Percentiles rank a stretch among this genome's conserved stretches.
Conservation (phyloP, 2,329 filamentous ascomycete species). For the Ustilaginoidea virens region DNA sequence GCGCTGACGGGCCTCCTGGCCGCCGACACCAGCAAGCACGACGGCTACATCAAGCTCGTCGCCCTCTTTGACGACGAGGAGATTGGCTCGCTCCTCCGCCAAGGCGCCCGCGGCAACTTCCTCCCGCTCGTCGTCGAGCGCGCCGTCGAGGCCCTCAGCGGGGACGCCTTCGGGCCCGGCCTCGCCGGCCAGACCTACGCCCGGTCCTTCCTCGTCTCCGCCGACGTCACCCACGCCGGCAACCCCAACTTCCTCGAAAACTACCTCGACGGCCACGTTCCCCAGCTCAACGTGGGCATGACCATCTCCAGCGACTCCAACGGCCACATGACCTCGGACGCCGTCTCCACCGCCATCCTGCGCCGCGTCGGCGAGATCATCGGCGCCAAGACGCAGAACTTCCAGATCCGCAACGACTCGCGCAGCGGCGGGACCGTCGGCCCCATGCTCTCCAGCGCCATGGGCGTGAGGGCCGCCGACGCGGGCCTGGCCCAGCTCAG, state of each 20-base stretch:
- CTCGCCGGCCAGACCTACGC: slow-evolving; percentile 72
- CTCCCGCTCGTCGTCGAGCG: slow-evolving; percentile 69
- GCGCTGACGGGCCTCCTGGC: slow-evolving; percentile 73
- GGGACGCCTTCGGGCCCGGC: slow-evolving; percentile 36
- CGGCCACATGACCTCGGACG: slow-evolving; percentile 92
- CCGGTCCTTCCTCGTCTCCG: slow-evolving; percentile 80
- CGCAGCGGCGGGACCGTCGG: slow-evolving; percentile 90
- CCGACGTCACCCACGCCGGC: slow-evolving; percentile 85
- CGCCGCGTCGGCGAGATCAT: slow-evolving; percentile 62
- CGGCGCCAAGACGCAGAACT: slow-evolving; percentile 61
- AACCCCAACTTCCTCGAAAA: slow-evolving; percentile 82
- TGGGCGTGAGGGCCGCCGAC: slow-evolving; percentile 73
- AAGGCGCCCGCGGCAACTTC: slow-evolving; percentile 84
- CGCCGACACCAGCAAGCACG: slow-evolving; percentile 35
- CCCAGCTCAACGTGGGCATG: slow-evolving; percentile 77
- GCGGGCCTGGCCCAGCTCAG: slow-evolving; percentile 81
- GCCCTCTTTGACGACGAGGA: slow-evolving; percentile 97
- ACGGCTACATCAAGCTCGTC: slow-evolving; percentile 71
- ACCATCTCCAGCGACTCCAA: slow-evolving; percentile 71
- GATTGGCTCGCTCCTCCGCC: slow-evolving; percentile 78
- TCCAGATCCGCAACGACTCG: slow-evolving; percentile 90
- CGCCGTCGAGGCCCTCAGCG: slow-evolving; percentile 53
- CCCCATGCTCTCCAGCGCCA: slow-evolving; percentile 66
- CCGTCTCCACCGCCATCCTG: slow-evolving; percentile 68
- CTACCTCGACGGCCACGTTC: slow-evolving; percentile 76